A percentile compares a stretch with the other conserved stretches of the same genome.
phyloP scores from a whole-genome alignment of 2,329 filamentous ascomycete genomes.

The Epichloe bromicola region DNA sequence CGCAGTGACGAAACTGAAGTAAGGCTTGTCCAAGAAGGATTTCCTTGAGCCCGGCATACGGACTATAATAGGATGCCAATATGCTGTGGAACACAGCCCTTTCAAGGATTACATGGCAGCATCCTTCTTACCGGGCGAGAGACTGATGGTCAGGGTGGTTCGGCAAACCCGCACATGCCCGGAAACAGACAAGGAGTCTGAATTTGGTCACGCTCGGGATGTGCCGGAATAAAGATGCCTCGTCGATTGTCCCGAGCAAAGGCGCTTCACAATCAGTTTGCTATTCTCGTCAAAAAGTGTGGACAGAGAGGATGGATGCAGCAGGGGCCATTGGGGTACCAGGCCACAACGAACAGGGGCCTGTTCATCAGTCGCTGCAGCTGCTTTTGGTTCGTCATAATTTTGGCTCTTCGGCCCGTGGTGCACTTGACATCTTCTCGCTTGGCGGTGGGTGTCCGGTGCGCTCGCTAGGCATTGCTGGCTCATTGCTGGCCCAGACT shows the following conservation, averaged over 20 bases:
- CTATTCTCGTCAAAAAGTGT: neutral
- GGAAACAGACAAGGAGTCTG: neutral
- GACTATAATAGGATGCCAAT: neutral
- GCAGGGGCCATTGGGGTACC: neutral
- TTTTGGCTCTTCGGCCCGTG: neutral
- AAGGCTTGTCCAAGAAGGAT: neutral
- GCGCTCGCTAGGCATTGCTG: neutral
- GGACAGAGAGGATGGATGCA: neutral
- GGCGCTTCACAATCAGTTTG: neutral
- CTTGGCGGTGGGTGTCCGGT: neutral
- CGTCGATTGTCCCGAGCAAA: neutral
- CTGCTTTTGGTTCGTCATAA: neutral
- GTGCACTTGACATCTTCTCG: neutral
- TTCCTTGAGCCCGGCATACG: neutral
- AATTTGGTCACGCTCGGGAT: neutral
- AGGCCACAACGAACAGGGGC: neutral
- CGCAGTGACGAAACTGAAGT: neutral
- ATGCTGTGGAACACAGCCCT: neutral
- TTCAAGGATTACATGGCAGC: neutral
- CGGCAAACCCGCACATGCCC: neutral
- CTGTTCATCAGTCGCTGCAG: neutral
- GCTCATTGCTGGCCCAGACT: neutral
- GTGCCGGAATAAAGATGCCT: neutral
- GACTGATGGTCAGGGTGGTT: neutral
- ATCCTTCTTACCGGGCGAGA: neutral